Conservation (phyloP, 805 yeast species). For the Myxozyma geophila region DNA sequence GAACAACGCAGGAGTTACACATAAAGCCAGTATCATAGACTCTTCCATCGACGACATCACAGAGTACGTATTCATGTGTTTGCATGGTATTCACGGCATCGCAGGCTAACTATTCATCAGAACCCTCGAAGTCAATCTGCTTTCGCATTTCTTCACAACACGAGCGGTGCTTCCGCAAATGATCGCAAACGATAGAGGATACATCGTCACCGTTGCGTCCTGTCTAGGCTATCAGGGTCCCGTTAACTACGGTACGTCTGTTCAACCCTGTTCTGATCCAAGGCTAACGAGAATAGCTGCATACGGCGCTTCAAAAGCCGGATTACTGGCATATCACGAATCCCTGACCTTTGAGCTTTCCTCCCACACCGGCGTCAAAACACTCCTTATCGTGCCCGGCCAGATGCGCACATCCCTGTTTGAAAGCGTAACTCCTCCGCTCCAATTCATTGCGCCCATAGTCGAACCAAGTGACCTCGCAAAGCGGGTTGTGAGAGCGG, state of each 20-base stretch:
- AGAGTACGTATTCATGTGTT: slow-evolving; percentile 37
- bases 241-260: slow-evolving; percentile 56
- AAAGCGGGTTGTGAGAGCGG: slow-evolving; percentile 55
- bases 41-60: slow-evolving; percentile 63
- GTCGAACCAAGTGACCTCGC: slow-evolving; percentile 74
- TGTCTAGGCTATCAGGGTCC: slow-evolving; percentile 86
- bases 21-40: slow-evolving; percentile 60
- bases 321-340: slow-evolving; percentile 81
- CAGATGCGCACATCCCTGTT: slow-evolving; percentile 78
- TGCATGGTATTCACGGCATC: not conserved
- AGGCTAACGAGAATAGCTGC: slow-evolving; percentile 50
- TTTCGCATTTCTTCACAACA: slow-evolving; percentile 70
- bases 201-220: slow-evolving; percentile 79
- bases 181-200: slow-evolving; percentile 66
- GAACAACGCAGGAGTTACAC: slow-evolving; percentile 82
- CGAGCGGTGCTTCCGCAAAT: slow-evolving; percentile 76
- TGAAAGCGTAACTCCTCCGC: slow-evolving; percentile 72
- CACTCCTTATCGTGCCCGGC: slow-evolving; percentile 84
- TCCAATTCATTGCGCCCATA: slow-evolving; percentile 77
- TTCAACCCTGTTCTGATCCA: not conserved
- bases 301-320: slow-evolving; percentile 91
- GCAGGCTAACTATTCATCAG: slow-evolving; percentile 2
- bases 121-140: slow-evolving; percentile 67
- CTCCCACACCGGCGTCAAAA: slow-evolving; percentile 62
- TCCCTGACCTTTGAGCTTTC: slow-evolving; percentile 68